phyloP scores from a whole-genome alignment of 129 eudicot species.

The Escallonia rubra region DNA sequence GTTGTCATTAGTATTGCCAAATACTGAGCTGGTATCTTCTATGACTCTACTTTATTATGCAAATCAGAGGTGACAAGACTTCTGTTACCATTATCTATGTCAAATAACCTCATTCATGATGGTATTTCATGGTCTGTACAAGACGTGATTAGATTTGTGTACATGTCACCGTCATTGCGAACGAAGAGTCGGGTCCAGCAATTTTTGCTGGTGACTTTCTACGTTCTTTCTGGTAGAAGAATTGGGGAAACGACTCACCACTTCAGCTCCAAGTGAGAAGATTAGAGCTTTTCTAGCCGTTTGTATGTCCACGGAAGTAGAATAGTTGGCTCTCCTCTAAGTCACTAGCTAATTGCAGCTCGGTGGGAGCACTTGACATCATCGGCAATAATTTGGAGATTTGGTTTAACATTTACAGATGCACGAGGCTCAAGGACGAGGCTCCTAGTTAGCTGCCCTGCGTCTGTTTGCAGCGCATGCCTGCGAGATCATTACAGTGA shows the following conservation, averaged over 20 bases:
- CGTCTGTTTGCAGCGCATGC: constrained; percentile 91
- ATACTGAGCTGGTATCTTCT: too few species aligned
- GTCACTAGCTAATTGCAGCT: constrained; percentile 81
- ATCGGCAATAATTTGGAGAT: constrained; percentile 89
- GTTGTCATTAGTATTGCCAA: too few species aligned
- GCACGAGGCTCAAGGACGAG: constrained; percentile 84
- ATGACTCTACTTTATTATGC: too few species aligned
- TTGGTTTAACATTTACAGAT: constrained; percentile 78
- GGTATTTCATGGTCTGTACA: too few species aligned
- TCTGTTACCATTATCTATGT: too few species aligned
- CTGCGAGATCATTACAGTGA: constrained; percentile 26
- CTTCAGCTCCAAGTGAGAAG: constrained; percentile 83
- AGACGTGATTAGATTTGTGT: too few species aligned
- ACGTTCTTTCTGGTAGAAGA: constrained; percentile 52
- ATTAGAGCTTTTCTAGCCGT: constrained; percentile 81
- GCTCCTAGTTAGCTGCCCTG: constrained; percentile 87
- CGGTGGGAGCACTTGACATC: constrained; percentile 97
- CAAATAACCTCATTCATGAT: too few species aligned
- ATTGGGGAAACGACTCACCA: constrained; percentile 60
- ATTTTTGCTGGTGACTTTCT: constrained; percentile 39
- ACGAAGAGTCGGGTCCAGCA: constrained; percentile 44
- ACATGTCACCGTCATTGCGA: not conserved
- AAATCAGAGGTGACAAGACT: too few species aligned
- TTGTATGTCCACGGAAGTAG: constrained; percentile 67
- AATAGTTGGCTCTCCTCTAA: constrained; percentile 84